These are phyloP conservation scores for Ettlia oleoabundans DNA, from an alignment of 139 green algal species.

Conservation along the genomic window DNA sequence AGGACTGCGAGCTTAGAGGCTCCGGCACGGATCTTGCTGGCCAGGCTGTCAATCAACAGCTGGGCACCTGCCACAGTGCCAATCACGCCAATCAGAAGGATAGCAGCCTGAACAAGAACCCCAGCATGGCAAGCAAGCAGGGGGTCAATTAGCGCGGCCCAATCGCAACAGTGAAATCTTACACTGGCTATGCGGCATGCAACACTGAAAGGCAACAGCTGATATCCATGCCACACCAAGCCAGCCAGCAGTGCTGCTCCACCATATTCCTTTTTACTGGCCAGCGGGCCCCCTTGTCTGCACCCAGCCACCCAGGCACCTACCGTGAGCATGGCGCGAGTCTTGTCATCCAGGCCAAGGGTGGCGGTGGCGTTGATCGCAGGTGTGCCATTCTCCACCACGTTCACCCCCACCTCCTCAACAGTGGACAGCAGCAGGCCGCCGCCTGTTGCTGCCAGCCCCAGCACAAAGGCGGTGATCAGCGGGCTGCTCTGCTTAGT, in stretches of 20 bases:
- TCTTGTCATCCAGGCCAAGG: slow-evolving; percentile 56
- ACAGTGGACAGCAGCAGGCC: slow-evolving; percentile 66
- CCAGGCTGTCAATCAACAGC: slow-evolving; percentile 32
- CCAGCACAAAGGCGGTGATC: slow-evolving; percentile 61
- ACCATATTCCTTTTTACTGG: too few species aligned
- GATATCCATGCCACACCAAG: too few species aligned
- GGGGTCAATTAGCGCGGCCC: too few species aligned
- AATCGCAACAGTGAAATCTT: too few species aligned
- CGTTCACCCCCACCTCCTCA: slow-evolving; percentile 55
- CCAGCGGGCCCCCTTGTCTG: too few species aligned
- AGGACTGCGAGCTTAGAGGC: slow-evolving; percentile 52
- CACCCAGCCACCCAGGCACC: too few species aligned
- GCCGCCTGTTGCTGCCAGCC: slow-evolving; percentile 52
- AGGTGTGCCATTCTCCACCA: slow-evolving; percentile 28
- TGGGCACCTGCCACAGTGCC: slow-evolving; percentile 31
- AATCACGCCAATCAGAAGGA: slow-evolving; percentile 44
- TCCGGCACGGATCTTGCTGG: slow-evolving; percentile 29
- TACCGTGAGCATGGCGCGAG: slow-evolving; percentile 51
- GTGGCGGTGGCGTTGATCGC: slow-evolving; percentile 1
- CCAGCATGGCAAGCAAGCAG: too few species aligned
- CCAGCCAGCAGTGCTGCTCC: too few species aligned
- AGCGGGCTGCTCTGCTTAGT: slow-evolving; percentile 58
- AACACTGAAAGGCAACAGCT: too few species aligned
- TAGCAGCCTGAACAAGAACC: too few species aligned
- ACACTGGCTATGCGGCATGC: too few species aligned